Base-by-base conservation (phyloP, 2,329 filamentous ascomycete species). In the Phaeoacremonium minimum region DNA sequence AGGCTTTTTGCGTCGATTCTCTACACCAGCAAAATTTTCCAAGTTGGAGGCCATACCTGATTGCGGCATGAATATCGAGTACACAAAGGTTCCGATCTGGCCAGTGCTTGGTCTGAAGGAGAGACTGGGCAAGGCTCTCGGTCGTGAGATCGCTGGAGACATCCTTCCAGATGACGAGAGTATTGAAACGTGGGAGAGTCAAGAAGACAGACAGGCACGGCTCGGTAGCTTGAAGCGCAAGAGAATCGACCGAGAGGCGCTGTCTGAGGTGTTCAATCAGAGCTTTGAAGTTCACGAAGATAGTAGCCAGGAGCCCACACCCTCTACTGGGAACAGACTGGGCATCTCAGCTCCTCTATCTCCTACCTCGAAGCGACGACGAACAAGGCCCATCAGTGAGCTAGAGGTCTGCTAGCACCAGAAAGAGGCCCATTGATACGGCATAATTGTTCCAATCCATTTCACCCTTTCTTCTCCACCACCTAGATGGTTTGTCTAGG, bases 61-160 rank as follows among this genome's bases (percentile, higher is more conserved):
- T 12, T 32, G 56, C 4, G 62, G 64, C 3, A 54, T 79, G 41
- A 56, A 56, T 22, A 69, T 79, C 15, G 59, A 67, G 20, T 69
- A 71, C 48, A 59, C 60, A 3, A 62, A 62, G 7, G 69, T 79
- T 3, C 67, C 69, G 0, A 61, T 72, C 17, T 78, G 72, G 71
- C 75, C 75, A 0, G 61, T 77, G 6, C 49, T 75, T 1, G 75
- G 74, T 4, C 61, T 80, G 6, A 68, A 69, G 40, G 73, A 78
- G 50, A 66, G 75, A 6, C 58, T 80, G 1, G 72, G 71, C 28
- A 65, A 66, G 43, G 75, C 71, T 4, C 55, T 80, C 0, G 74
- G 75, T 7, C 52, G 56, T 14, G 71, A 75, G 4, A 45, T 77
- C 11, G 67, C 74, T 4, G 73, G 73, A 15, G 38, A 44, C 28